Evolutionary conservation across 345 rosid species (phyloP), one percentile per base, ranked within the genome.

Genomic region (Citrus sp.): DNA sequence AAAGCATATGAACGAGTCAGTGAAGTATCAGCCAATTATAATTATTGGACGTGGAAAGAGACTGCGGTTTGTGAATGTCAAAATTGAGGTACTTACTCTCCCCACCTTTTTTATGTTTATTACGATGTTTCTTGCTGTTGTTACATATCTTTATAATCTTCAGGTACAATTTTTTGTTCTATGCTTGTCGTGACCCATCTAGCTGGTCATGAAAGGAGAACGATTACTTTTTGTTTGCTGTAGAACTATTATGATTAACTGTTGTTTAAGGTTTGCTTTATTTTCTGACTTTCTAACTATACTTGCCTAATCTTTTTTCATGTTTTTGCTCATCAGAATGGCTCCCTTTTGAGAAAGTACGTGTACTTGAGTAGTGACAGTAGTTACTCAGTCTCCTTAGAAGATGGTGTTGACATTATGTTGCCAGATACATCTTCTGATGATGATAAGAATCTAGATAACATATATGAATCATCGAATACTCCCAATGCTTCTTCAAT

Each of bases 331-430:
- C 80, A 78, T 80, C 91, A 96, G 98, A 96, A 91, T 84, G 97
- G 97, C 71, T 89, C 83, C 37, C 93, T 94, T 84, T 86, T 96
- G 92, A 89, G 90, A 84, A 92, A 90, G 85, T 87, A 89, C 85
- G 86, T 88, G 40, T 92, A 94, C 90, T 88, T 96, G 93, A 89
- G 97, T 82, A 94, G 88, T 70, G 97, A 90, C 77, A 94, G 99
- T 89, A 92, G 97, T 88, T 96, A 92, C 84, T 86, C 98, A 32
- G 84, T 94, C 71, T 88, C 92, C 58, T 66, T 77, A 42, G 98
- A 94, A 79, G 99, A 96, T 88, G 93, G 95, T 77, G 99, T 96
- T 76, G 88, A 92, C 65, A 85, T 96, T 72, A 84, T 86, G 59
- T 82, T 90, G 85, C 80, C 86, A 69, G 97, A 93, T 71, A 85